Conservation (phyloP, 441 rosid genomes). For the Gossypium schwendimanii region DNA sequence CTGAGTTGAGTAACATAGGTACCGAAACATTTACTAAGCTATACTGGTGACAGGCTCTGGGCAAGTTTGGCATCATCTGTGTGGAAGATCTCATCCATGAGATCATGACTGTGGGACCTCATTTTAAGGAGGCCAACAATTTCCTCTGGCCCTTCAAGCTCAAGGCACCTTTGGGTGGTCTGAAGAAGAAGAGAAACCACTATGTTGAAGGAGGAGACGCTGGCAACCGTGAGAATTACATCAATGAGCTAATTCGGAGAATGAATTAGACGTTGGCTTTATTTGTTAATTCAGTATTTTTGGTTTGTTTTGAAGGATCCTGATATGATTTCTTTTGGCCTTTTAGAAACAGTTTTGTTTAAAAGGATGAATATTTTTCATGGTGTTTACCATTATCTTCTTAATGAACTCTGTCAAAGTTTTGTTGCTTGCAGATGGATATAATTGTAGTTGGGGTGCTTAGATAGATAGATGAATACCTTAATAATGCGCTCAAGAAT, state of each 20-base stretch:
- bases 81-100: slow-evolving; percentile 71
- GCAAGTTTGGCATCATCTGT: slow-evolving; percentile 56
- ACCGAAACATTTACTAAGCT: not conserved
- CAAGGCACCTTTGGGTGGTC: slow-evolving; percentile 66
- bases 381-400: not conserved
- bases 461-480: not conserved
- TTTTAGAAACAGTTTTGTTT: not conserved
- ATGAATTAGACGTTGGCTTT: slow-evolving; percentile 39
- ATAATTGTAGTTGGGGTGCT: no score
- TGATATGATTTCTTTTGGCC: not conserved
- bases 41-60: slow-evolving; percentile 38
- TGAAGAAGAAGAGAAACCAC: slow-evolving; percentile 75
- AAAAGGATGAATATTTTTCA: not conserved
- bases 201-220: slow-evolving; percentile 82
- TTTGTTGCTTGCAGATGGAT: not conserved
- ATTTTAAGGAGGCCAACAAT: slow-evolving; percentile 76
- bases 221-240: slow-evolving; percentile 63
- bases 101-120: slow-evolving; percentile 75
- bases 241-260: slow-evolving; percentile 64
- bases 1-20: not conserved
- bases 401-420: not conserved
- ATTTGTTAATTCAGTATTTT: not conserved
- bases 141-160: slow-evolving; percentile 77
- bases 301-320: not conserved
- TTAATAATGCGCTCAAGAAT: no score